A percentile compares a stretch with the other conserved stretches of the same genome.
phyloP scores from a whole-genome alignment of 495 filamentous ascomycete species.

The Podospora comata region DNA sequence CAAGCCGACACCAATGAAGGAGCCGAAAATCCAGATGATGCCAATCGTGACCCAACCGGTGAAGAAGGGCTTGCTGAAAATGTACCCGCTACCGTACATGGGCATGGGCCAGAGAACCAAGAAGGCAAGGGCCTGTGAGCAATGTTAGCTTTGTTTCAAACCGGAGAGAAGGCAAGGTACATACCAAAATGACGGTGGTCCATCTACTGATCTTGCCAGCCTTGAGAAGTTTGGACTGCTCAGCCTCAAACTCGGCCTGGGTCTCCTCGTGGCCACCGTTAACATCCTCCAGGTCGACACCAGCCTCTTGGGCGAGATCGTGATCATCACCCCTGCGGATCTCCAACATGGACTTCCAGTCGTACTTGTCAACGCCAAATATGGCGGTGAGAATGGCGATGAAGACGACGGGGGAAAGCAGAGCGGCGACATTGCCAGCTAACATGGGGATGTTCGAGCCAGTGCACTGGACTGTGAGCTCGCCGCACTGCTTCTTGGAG shows the following conservation, averaged over 20 bases:
- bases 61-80: slow-evolving; percentile 90
- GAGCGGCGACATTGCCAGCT: slow-evolving; percentile 73
- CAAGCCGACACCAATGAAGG: slow-evolving; percentile 66
- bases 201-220: slow-evolving; percentile 77
- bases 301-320: slow-evolving; percentile 64
- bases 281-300: slow-evolving; percentile 69
- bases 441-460: slow-evolving; percentile 87
- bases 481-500: slow-evolving; percentile 70
- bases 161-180: neutral
- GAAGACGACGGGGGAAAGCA: slow-evolving; percentile 76
- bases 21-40: slow-evolving; percentile 83
- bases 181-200: slow-evolving; percentile 63
- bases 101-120: slow-evolving; percentile 94
- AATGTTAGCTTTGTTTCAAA: neutral
- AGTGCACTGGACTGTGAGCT: slow-evolving; percentile 69
- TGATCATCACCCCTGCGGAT: slow-evolving; percentile 84
- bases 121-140: slow-evolving; percentile 60
- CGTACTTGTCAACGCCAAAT: slow-evolving; percentile 77
- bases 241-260: slow-evolving; percentile 47
- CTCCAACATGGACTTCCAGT: slow-evolving; percentile 81
- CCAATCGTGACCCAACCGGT: slow-evolving; percentile 87
- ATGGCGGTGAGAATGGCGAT: slow-evolving; percentile 73
- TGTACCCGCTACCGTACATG: slow-evolving; percentile 81
- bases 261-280: slow-evolving; percentile 51
- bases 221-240: slow-evolving; percentile 64